phyloP scores from a whole-genome alignment of 352 stramenopile species.

The Lagenidium giganteum region DNA sequence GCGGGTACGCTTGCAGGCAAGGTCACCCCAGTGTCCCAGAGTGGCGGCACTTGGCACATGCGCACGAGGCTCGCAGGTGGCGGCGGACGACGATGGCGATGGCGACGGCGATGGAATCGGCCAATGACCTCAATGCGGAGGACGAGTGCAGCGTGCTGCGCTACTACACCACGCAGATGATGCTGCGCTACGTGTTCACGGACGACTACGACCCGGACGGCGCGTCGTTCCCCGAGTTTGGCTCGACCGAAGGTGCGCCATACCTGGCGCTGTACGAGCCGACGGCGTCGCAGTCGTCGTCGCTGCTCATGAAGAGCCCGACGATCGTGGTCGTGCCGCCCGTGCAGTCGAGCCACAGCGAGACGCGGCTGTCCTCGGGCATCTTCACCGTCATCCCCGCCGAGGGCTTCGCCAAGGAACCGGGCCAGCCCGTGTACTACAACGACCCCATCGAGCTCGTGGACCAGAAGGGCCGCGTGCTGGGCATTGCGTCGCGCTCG shows the following conservation, averaged over 20 bases:
- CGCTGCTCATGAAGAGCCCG: slow-evolving; percentile 19
- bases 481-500: slow-evolving; percentile 22
- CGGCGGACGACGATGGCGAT: neutral
- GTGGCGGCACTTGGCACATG: no score
- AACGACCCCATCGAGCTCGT: slow-evolving; percentile 32
- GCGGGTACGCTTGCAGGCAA: no score
- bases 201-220: slow-evolving; percentile 15
- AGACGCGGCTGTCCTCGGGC: slow-evolving; percentile 6
- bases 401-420: slow-evolving; percentile 32
- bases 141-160: slow-evolving; percentile 28
- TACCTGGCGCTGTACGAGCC: slow-evolving; percentile 24
- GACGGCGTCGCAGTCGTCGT: slow-evolving; percentile 1
- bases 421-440: slow-evolving; percentile 32
- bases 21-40: no score
- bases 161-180: slow-evolving; percentile 26
- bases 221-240: slow-evolving; percentile 10
- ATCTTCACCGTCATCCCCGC: slow-evolving; percentile 31
- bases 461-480: slow-evolving; percentile 21
- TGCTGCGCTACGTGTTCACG: slow-evolving; percentile 21
- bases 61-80: no score
- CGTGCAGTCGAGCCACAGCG: neutral
- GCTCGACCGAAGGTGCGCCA: neutral
- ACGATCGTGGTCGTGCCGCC: slow-evolving; percentile 23
- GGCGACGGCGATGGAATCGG: neutral
- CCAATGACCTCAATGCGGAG: slow-evolving; percentile 1